Percentiles rank a stretch among this genome's conserved stretches.
Conservation (phyloP, 139 green algal species). For the Desmodesmus armatus region DNA sequence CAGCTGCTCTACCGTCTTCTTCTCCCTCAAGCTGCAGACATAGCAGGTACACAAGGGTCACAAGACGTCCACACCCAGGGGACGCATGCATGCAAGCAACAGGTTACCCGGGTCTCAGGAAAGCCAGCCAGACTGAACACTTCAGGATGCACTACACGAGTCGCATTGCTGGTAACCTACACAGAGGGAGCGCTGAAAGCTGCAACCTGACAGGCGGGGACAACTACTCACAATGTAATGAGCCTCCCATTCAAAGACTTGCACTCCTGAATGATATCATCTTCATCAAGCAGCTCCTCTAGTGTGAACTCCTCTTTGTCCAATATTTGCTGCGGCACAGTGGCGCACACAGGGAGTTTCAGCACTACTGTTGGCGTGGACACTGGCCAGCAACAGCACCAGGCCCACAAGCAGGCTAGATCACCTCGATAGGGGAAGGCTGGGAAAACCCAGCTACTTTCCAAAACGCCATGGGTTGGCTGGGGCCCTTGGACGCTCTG, state of each 20-base stretch:
- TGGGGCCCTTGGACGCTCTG: not conserved
- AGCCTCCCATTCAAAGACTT: slow-evolving; percentile 91
- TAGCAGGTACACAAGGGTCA: too few relatives aligned
- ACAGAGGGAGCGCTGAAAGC: too few relatives aligned
- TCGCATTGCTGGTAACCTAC: too few relatives aligned
- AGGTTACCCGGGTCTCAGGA: too few relatives aligned
- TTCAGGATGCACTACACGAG: too few relatives aligned
- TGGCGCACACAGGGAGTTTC: not conserved
- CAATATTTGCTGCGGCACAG: slow-evolving; percentile 85
- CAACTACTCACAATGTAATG: slow-evolving; percentile 85
- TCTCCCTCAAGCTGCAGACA: slow-evolving; percentile 71
- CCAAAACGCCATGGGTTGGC: slow-evolving; percentile 85
- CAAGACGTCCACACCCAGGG: too few relatives aligned
- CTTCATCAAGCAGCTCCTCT: slow-evolving; percentile 95
- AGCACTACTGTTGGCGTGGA: not conserved
- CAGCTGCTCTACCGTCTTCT: slow-evolving; percentile 80
- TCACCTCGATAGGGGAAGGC: slow-evolving; percentile 68
- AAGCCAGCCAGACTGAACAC: too few relatives aligned
- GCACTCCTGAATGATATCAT: slow-evolving; percentile 96
- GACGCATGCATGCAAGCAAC: too few relatives aligned
- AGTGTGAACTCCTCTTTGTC: slow-evolving; percentile 91
- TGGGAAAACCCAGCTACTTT: slow-evolving; percentile 73
- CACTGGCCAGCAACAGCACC: not conserved
- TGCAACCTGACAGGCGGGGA: too few relatives aligned
- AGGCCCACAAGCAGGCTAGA: too few relatives aligned